Conservation (phyloP, 768 basidiomycete genomes). For the Lactifluus piperatus region DNA sequence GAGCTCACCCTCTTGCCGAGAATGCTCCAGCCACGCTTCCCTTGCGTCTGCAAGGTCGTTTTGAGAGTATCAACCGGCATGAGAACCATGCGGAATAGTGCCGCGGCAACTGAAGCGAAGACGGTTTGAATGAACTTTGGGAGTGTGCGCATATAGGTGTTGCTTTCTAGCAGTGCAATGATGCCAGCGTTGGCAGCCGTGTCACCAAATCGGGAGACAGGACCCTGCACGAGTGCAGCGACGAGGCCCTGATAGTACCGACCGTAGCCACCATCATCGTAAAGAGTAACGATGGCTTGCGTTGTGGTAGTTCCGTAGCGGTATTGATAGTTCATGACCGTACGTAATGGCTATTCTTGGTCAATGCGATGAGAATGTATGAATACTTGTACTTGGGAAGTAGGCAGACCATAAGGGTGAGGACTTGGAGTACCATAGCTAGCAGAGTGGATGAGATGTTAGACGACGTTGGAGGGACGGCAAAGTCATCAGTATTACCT, state of each 20-base stretch:
- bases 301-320: conserved; percentile 75
- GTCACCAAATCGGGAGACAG: conserved; percentile 83
- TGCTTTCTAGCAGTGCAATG: conserved; percentile 71
- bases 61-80: conserved; percentile 93
- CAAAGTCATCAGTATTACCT: conserved; percentile 33
- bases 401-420: conserved; percentile 61
- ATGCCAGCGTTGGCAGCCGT: conserved; percentile 93
- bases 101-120: conserved; percentile 72
- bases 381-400: neutral
- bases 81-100: conserved; percentile 81
- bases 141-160: conserved; percentile 57
- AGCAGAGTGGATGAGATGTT: conserved; percentile 7
- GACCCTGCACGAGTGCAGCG: conserved; percentile 83
- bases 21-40: conserved; percentile 56
- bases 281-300: conserved; percentile 55
- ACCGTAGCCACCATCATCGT: conserved; percentile 67
- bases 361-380: conserved; percentile 10
- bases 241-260: conserved; percentile 84
- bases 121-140: conserved; percentile 64
- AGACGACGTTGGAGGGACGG: neutral
- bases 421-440: conserved; percentile 93
- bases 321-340: conserved; percentile 97
- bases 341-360: conserved; percentile 64
- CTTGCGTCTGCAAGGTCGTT: conserved; percentile 92
- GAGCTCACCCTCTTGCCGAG: conserved; percentile 52